Base-by-base conservation (phyloP, 2,329 filamentous ascomycete species). In the Monosporascus sp. region DNA sequence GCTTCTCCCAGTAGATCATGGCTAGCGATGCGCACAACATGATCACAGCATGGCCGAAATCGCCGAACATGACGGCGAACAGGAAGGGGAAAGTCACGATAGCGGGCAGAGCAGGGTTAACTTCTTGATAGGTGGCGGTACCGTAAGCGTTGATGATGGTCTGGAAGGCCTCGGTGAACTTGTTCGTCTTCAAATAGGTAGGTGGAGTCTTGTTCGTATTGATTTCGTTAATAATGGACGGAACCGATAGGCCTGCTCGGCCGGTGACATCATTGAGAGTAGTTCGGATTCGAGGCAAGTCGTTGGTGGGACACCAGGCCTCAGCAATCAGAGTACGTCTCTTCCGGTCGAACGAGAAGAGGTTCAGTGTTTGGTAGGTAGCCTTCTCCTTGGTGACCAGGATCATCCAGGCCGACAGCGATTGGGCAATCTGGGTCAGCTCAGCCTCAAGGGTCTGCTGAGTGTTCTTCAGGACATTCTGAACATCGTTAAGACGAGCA, bases 11-110 rank as follows among this genome's bases (percentile, higher is more conserved):
- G 75, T 96, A 90, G 63, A 99, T 97, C 91, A 99, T 96, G 53
- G 91, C 90, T 52, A 85, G 67, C 16, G 94, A 89, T 53, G 91
- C 89, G 52, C 84, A 69, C 44, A 93, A 80, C 88, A 99, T 96
- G 70, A 99, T 88, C 60, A 87, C 72, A 60, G 93, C 94, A 68
- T 99, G 94, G 50, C 94, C 95, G 55, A 96, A 87, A 73, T 99
- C 94, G 78, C 94, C 95, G 69, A 99, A 99, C 94, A 99, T 99
- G 82, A 99, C 94, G 49, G 94, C 94, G 69, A 99, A 99, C 58
- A 99, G 79, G 79, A 99, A 99, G n/a, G 95, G 94, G 74, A 99
- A 99, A 6, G 94, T 99, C 59, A 99, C 87, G 61, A 97, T 91
- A 50, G 96, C 94, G 38, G 93, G 93, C 22, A 99, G 81, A 57